Percentiles rank a stretch among this genome's conserved stretches.
Evolutionary conservation across 495 filamentous ascomycete genomes (phyloP).

Genomic region (Aspergillus carlsbadensis): DNA sequence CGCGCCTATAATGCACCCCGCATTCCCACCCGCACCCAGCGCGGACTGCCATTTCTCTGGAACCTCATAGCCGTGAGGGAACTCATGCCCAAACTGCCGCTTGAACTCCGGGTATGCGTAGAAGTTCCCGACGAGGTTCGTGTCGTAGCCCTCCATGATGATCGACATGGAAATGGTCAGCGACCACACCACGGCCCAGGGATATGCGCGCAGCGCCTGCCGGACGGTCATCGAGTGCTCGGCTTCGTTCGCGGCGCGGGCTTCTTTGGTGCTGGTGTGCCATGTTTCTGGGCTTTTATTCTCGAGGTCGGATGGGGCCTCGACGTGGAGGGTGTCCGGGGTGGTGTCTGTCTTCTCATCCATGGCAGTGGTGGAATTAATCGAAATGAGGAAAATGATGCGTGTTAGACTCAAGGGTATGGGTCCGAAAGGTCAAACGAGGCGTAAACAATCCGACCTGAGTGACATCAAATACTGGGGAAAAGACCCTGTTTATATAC

Average conservation of each 20-base stretch:
- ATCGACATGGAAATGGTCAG: slow-evolving; percentile 43
- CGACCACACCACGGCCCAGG: slow-evolving; percentile 47
- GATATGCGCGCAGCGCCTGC: slow-evolving; percentile 29
- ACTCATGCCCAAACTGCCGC: slow-evolving; percentile 55
- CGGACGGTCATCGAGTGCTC: slow-evolving; percentile 25
- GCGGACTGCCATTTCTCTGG: slow-evolving; percentile 59
- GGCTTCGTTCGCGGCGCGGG: slow-evolving; percentile 17
- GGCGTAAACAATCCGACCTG: not conserved
- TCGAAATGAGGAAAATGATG: too few species aligned
- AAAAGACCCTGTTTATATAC: too few species aligned
- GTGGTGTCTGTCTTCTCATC: not conserved
- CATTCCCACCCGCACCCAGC: slow-evolving; percentile 53
- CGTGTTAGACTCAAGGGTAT: not conserved
- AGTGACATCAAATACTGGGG: too few species aligned
- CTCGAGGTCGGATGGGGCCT: not conserved
- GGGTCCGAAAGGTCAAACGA: not conserved
- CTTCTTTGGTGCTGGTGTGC: slow-evolving; percentile 14
- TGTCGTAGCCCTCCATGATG: slow-evolving; percentile 52
- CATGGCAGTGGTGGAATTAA: not conserved
- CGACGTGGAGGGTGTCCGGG: not conserved
- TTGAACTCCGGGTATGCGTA: slow-evolving; percentile 49
- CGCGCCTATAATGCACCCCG: slow-evolving; percentile 27
- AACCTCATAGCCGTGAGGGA: slow-evolving; percentile 14
- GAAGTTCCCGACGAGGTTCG: slow-evolving; percentile 38
- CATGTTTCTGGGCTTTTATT: not conserved